Conservation (phyloP, 2,329 filamentous ascomycete genomes). For the Fusarium burgessii region DNA sequence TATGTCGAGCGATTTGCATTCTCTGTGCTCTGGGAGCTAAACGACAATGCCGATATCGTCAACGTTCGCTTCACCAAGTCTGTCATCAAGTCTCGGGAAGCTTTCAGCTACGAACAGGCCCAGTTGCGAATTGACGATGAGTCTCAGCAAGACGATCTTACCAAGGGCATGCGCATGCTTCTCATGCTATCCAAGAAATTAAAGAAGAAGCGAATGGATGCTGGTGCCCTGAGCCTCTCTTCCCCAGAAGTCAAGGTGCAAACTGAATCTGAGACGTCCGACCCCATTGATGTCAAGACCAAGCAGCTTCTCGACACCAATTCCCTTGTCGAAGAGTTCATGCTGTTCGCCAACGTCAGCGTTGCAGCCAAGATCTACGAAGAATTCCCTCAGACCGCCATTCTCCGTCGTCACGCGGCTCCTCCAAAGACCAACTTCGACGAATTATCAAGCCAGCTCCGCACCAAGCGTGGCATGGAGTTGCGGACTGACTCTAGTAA, state of each 20-base stretch:
- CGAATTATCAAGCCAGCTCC: conserved; percentile 90
- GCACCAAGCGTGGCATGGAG: conserved; percentile 84
- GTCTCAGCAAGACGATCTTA: conserved; percentile 89
- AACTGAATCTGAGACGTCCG: conserved; percentile 93
- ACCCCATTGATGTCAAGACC: conserved; percentile 95
- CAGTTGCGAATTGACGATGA: conserved; percentile 93
- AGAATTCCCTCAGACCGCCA: conserved; percentile 93
- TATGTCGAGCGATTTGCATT: conserved; percentile 96
- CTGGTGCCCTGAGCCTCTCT: conserved; percentile 92
- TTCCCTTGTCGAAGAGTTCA: conserved; percentile 98
- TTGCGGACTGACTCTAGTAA: conserved; percentile 88
- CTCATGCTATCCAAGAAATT: conserved; percentile 92
- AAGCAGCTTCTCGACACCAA: conserved; percentile 96
- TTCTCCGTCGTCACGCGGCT: conserved; percentile 90
- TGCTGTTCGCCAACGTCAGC: conserved; percentile 97
- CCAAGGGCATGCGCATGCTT: conserved; percentile 86
- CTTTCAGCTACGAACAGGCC: conserved; percentile 97
- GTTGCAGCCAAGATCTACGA: conserved; percentile 92
- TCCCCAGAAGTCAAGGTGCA: conserved; percentile 98
- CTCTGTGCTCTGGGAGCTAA: conserved; percentile 89
- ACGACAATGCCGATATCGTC: conserved; percentile 85
- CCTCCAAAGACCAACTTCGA: conserved; percentile 98
- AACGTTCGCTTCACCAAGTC: conserved; percentile 94
- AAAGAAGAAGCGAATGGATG: conserved; percentile 94
- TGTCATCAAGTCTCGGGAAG: conserved; percentile 95